Base-by-base conservation (phyloP, 2,329 filamentous ascomycete genomes). In the Cladosporium cucumerinum region DNA sequence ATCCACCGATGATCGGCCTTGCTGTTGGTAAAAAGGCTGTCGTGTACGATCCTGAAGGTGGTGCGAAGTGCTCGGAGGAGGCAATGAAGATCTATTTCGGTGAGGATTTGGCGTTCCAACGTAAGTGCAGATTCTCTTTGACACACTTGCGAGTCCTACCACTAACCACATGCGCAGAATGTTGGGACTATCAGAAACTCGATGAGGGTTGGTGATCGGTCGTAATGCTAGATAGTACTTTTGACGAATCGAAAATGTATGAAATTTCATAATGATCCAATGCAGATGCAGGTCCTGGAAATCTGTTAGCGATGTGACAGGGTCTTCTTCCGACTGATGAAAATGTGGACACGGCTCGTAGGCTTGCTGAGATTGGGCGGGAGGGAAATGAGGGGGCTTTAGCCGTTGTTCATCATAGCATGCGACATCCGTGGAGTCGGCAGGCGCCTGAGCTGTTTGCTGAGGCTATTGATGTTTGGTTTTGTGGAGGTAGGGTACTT, bases 11-110 rank as follows among this genome's bases (percentile, higher is more conserved):
- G 79, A 92, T 93, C 67, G 89, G 87, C 0, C 77, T 93, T 3
- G 89, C 89, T 0, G 82, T 93, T 1, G 90, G 90, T 36, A 88
- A 87, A 74, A 86, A 87, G 71, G 89, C 87, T 1, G 81, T 92
- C 1, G 84, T 85, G 1, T 91, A 87, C 70, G 84, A 83, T 52
- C 82, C 85, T 0, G 81, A 81, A 0, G 80, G 78, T 1, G 88
- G 88, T 0, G 85, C 86, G 51, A 80, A 80, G 28, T 82, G 80
- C 49, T 89, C 89, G 0, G 84, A 86, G 66, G 86, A 91, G 58
- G 80, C 89, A 14, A 82, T 87, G 81, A 75, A 85, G 68, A 75
- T 78, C 5, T 89, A 88, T 72, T 92, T 93, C 74, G 84, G 86
- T 21, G 81, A 89, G 60, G 89, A 92, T 72, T 78, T 93, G 63